Percentiles rank a stretch among this genome's conserved stretches.
Conservation (phyloP, 2,329 filamentous ascomycete species). For the Fusarium sp. region DNA sequence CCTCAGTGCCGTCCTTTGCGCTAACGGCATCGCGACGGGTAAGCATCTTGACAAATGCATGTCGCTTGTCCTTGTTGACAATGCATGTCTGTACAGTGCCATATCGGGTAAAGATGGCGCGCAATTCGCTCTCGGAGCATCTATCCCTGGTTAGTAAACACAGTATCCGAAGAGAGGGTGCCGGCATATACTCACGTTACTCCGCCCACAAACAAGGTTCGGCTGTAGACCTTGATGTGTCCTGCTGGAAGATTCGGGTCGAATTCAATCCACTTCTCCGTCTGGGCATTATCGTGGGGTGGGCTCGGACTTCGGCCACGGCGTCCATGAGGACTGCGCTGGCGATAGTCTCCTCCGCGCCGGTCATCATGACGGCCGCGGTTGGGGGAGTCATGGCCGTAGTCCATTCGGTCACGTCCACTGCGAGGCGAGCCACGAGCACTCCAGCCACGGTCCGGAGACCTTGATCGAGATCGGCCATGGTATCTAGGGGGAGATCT, state of each 20-base stretch:
- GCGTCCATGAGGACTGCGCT: constrained; percentile 85
- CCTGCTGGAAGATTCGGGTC: constrained; percentile 82
- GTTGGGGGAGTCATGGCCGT: constrained; percentile 78
- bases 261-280: constrained; percentile 82
- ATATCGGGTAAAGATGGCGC: constrained; percentile 83
- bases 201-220: constrained; percentile 96
- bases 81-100: constrained; percentile 97
- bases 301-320: constrained; percentile 76
- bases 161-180: neutral
- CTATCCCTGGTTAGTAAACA: constrained; percentile 59
- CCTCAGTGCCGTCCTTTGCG: constrained; percentile 92
- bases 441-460: constrained; percentile 82
- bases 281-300: constrained; percentile 54
- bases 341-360: constrained; percentile 82
- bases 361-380: constrained; percentile 72
- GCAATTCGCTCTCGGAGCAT: constrained; percentile 85
- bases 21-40: constrained; percentile 86
- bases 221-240: constrained; percentile 92
- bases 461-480: constrained; percentile 82
- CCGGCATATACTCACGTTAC: constrained; percentile 78
- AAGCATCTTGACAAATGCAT: constrained; percentile 99
- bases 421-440: constrained; percentile 76
- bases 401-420: constrained; percentile 78
- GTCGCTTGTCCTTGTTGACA: constrained; percentile 97
- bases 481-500: constrained; percentile 75